Percentiles rank a stretch among this genome's conserved stretches.
phyloP scores from a whole-genome alignment of 1,284 basidiomycete genomes.

The Heterobasidion occidentale region DNA sequence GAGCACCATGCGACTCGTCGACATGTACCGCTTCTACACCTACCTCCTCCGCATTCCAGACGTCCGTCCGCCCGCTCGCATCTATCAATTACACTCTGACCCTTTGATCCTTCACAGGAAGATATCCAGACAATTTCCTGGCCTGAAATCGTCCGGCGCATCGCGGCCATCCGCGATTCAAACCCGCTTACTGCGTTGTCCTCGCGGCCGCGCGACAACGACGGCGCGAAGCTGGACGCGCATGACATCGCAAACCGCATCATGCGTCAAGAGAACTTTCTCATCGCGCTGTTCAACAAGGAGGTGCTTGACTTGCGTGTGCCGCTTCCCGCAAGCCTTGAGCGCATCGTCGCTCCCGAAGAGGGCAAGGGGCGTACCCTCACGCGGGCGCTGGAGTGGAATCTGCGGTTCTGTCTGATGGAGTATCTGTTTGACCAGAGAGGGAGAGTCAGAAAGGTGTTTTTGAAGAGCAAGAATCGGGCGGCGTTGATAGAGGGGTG shows the following conservation, averaged over 20 bases:
- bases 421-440: slow-evolving; percentile 87
- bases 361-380: slow-evolving; percentile 67
- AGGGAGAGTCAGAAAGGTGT: slow-evolving; percentile 85
- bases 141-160: slow-evolving; percentile 88
- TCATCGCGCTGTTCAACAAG: slow-evolving; percentile 97
- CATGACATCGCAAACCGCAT: slow-evolving; percentile 97
- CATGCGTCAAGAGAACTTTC: slow-evolving; percentile 95
- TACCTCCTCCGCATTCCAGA: slow-evolving; percentile 72
- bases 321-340: slow-evolving; percentile 49
- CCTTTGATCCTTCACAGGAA: slow-evolving; percentile 40
- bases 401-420: slow-evolving; percentile 90
- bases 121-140: slow-evolving; percentile 98
- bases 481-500: slow-evolving; percentile 78
- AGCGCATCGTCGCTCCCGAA: slow-evolving; percentile 39
- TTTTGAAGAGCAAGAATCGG: slow-evolving; percentile 80
- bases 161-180: slow-evolving; percentile 83
- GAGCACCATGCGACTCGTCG: slow-evolving; percentile 67
- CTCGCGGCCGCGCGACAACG: slow-evolving; percentile 34
- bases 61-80: slow-evolving; percentile 45
- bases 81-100: background rate
- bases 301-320: slow-evolving; percentile 85
- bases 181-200: slow-evolving; percentile 81
- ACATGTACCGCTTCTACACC: slow-evolving; percentile 92
- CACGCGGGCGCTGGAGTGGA: slow-evolving; percentile 93
- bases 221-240: slow-evolving; percentile 83